Evolutionary conservation across 2,329 filamentous ascomycete species (phyloP).

Genomic region (Pseudogymnoascus sp.): DNA sequence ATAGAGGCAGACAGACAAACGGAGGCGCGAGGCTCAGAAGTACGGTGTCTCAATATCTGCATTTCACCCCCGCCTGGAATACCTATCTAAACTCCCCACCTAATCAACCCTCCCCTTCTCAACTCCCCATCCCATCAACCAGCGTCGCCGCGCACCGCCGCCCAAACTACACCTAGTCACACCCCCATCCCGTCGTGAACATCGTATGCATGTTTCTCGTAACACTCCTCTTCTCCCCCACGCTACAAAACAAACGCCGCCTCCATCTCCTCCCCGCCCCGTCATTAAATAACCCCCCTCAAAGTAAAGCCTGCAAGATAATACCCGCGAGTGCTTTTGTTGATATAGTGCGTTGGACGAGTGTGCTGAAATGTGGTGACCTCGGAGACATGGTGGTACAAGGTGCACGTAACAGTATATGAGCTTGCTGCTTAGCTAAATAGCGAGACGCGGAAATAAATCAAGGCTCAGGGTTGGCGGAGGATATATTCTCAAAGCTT

Average conservation of each 20-base stretch:
- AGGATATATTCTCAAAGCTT: not conserved
- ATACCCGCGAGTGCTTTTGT: not conserved
- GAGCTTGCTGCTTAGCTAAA: not conserved
- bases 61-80: not conserved
- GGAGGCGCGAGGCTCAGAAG: not conserved
- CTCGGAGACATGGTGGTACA: constrained; percentile 1
- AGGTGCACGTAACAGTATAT: not conserved
- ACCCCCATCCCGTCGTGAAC: not conserved
- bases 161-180: not conserved
- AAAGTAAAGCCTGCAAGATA: not conserved
- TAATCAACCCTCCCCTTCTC: not conserved
- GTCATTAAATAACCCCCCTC: not conserved
- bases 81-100: not conserved
- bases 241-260: not conserved
- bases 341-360: not conserved
- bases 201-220: constrained; percentile 8
- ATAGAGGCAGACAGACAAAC: not conserved
- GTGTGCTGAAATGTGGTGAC: not conserved
- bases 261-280: not conserved
- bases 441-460: not conserved
- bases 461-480: not conserved
- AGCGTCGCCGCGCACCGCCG: not conserved
- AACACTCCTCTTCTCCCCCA: not conserved
- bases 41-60: constrained; percentile 1
- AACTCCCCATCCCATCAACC: not conserved